Base-by-base conservation (phyloP, 352 stramenopile species). In the Globisporangium perplexum region DNA sequence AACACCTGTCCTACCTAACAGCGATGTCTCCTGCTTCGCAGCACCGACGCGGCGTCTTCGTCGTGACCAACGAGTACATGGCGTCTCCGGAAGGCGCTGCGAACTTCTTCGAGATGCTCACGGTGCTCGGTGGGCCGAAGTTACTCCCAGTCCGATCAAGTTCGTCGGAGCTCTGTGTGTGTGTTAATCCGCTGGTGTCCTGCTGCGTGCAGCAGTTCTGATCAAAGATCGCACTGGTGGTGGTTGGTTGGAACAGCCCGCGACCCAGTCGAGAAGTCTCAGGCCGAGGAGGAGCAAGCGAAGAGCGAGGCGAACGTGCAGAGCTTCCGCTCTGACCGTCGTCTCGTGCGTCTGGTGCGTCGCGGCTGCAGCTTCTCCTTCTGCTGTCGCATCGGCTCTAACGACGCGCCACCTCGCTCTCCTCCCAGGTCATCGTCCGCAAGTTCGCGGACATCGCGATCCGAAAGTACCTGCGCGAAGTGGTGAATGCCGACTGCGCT, bases 321-420 rank as follows among this genome's bases (percentile, higher is more conserved):
- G 64, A 93, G 83, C 45, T 93, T 93, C 47, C 80, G 81, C 18
- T 89, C 80, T 10, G 83, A 93, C 47, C 73, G 83, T 18, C 80
- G 83, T 10, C 69, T 93, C 22, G 54, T 89, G 54, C 80, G 83
- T 20, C 57, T 93, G 39, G 77, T 87, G 67, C 17, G 68, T 60
- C 33, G 36, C 47, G 7, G 17, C 1, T 22, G 12, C 3, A 18
- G 49, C 26, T 65, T n/a, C 3, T 41, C 28, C 17, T 65, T 22
- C 10, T 48, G 2, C 56, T 12, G 15, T 50, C 17, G 3, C 10
- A 22, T 38, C 26, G 43, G 28, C 53, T 15, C 8, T 28, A 5
- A 44, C 12, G n/a, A 6, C n/a, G n/a, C 43, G 31, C 1, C 36
- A 15, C 35, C 17, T 45, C 7, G 20, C 2, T 6, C 6, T 23